Base-by-base conservation (phyloP, 2,329 filamentous ascomycete species). In the Colletotrichum endophyticum region DNA sequence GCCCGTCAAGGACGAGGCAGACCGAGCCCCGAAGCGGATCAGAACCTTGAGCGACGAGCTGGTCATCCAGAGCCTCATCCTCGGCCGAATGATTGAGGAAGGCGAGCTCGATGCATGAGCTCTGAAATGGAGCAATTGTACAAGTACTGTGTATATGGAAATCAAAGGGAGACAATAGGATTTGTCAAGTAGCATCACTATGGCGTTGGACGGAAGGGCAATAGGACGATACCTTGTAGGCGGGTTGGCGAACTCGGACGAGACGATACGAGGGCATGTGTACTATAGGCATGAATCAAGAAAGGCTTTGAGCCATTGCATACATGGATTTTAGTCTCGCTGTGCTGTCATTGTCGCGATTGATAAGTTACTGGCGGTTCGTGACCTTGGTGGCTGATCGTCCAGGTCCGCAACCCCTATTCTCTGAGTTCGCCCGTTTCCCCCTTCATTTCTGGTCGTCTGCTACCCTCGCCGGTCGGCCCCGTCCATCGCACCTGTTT, bases 41-140 rank as follows among this genome's bases (percentile, higher is more conserved):
- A 91, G 90, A 78, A 90, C 97, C 61, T 90, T 98, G 69, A 94
- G 93, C 72, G 94, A 98, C 83, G 96, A 99, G 85, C 92, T 96
- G 82, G 92, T 99, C 27, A 93, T 98, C 72, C 96, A 99, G 88
- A 98, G 96, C 84, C 87, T 99, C 75, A 98, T 99, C 78, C 84
- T 98, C 67, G 96, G 96, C 1, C 91, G 92, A 77, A 85, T 98
- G 79, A 91, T 96, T 69, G 93, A 95, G 77, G 90, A 92, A 66
- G 88, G 86, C 15, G 89, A 92, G 79, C 81, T 87, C 15, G 77
- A 78, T 36, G 73, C 39, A 11, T 78, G 36, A 77, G 66, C 28
- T 36, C 27, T 34, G n/a, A 0, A 13, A 3, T 5, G 57, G 7
- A 53, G 6, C 15, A 15, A 63, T 5, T 53, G 68, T 63, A 70